These are phyloP conservation scores for Talaromyces verruculosus DNA, from an alignment of 2,329 filamentous ascomycete species.

Conservation along the genomic window DNA sequence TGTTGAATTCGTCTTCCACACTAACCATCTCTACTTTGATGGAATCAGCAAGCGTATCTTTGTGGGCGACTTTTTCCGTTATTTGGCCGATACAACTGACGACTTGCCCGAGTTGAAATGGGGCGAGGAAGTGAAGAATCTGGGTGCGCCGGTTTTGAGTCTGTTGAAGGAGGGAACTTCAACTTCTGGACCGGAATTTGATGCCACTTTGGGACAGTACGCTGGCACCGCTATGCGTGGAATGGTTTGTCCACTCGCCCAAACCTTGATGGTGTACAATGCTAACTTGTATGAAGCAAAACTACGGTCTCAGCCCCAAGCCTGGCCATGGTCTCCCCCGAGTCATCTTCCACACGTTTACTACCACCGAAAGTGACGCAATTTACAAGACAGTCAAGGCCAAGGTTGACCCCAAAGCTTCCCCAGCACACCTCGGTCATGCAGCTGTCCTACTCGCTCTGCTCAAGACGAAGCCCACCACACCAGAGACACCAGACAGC, in stretches of 20 bases:
- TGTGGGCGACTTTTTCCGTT: constrained; percentile 13
- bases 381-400: constrained; percentile 13
- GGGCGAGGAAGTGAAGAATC: constrained; percentile 16
- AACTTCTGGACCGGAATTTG: constrained; percentile 7
- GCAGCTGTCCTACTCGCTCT: constrained; percentile 18
- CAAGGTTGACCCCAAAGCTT: not conserved
- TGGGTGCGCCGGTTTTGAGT: constrained; percentile 10
- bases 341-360: constrained; percentile 19
- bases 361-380: constrained; percentile 2
- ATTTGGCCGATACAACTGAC: not conserved
- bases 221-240: not conserved
- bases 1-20: constrained; percentile 15
- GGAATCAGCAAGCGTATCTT: constrained; percentile 17
- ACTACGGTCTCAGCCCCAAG: constrained; percentile 1
- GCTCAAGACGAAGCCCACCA: constrained; percentile 6
- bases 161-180: not conserved
- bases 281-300: not conserved
- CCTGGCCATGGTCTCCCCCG: constrained; percentile 2
- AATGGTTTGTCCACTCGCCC: not conserved
- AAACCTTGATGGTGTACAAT: not conserved
- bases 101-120: constrained; percentile 5
- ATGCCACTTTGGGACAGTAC: not conserved
- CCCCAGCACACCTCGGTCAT: constrained; percentile 15
- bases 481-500: constrained; percentile 5
- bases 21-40: constrained; percentile 17